Evolutionary conservation across 768 basidiomycete species (phyloP).

Genomic region (Dacryopinax primogenitus): DNA sequence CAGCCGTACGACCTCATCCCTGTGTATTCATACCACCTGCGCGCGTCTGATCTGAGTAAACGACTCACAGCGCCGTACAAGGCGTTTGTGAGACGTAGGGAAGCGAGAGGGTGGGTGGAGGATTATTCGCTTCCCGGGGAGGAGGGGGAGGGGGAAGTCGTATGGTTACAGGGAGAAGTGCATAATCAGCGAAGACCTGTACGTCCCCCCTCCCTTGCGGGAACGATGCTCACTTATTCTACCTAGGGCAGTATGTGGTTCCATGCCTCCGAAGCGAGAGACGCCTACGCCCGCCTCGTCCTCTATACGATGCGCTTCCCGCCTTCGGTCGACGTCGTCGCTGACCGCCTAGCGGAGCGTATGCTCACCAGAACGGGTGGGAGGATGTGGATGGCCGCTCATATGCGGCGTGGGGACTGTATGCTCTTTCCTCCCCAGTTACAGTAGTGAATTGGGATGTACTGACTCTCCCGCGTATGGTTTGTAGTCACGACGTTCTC

Average conservation of each 20-base stretch:
- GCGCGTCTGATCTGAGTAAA: neutral
- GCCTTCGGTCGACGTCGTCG: constrained; percentile 2
- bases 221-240: neutral
- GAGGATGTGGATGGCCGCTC: constrained; percentile 33
- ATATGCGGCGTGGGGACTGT: constrained; percentile 38
- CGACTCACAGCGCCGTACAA: neutral
- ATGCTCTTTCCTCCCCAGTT: constrained; percentile 13
- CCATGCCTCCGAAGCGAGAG: neutral
- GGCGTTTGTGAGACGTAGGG: neutral
- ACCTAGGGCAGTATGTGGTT: neutral
- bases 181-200: neutral
- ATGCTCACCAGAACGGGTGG: constrained; percentile 17
- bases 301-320: constrained; percentile 12
- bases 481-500: neutral
- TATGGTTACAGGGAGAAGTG: neutral
- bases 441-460: constrained; percentile 23
- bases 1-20: neutral
- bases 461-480: constrained; percentile 28
- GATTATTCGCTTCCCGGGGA: neutral
- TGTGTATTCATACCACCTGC: neutral
- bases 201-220: neutral
- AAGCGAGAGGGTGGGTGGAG: neutral
- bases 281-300: constrained; percentile 2
- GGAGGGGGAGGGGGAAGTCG: neutral
- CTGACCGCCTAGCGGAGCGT: constrained; percentile 1